Evolutionary conservation across 2,329 filamentous ascomycete species (phyloP).

Genomic region (Lizonia empirigonia): DNA sequence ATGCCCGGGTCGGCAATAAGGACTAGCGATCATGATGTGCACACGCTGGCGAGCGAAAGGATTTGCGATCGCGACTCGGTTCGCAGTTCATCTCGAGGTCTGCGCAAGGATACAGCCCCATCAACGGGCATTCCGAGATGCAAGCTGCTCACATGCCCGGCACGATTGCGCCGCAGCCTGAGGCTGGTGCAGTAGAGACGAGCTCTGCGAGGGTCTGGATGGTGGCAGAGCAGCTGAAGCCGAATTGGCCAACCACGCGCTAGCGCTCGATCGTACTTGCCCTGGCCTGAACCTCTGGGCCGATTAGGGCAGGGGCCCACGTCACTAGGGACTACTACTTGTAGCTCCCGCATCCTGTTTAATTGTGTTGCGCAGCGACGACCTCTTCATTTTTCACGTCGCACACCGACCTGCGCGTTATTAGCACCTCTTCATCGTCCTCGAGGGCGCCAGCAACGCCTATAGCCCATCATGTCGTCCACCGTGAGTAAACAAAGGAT

Average conservation of each 20-base stretch:
- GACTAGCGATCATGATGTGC: constrained; percentile 8
- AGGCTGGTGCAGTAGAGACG: constrained; percentile 23
- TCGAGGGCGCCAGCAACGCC: constrained; percentile 16
- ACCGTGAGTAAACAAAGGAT: constrained; percentile 20
- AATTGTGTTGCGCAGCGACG: constrained; percentile 21
- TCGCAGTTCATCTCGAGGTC: not conserved
- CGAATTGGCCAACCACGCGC: constrained; percentile 7
- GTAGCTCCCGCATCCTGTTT: constrained; percentile 29
- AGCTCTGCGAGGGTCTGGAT: constrained; percentile 21
- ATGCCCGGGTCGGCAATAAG: constrained; percentile 1
- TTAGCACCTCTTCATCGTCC: constrained; percentile 2
- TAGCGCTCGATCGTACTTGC: constrained; percentile 11
- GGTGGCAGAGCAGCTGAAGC: constrained; percentile 14
- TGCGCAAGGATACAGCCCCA: constrained; percentile 9
- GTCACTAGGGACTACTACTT: constrained; percentile 25
- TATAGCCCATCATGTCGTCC: constrained; percentile 30
- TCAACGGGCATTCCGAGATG: constrained; percentile 18
- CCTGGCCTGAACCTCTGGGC: constrained; percentile 17
- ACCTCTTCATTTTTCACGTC: constrained; percentile 14
- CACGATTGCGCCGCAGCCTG: constrained; percentile 9
- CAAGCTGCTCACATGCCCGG: constrained; percentile 10
- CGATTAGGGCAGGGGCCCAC: constrained; percentile 25
- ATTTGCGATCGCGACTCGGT: constrained; percentile 8
- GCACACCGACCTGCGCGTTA: constrained; percentile 11
- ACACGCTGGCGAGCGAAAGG: constrained; percentile 9